A percentile compares a stretch with the other conserved stretches of the same genome.
Evolutionary conservation across 2,329 filamentous ascomycete species (phyloP).

Genomic region (Catunica adiposa): DNA sequence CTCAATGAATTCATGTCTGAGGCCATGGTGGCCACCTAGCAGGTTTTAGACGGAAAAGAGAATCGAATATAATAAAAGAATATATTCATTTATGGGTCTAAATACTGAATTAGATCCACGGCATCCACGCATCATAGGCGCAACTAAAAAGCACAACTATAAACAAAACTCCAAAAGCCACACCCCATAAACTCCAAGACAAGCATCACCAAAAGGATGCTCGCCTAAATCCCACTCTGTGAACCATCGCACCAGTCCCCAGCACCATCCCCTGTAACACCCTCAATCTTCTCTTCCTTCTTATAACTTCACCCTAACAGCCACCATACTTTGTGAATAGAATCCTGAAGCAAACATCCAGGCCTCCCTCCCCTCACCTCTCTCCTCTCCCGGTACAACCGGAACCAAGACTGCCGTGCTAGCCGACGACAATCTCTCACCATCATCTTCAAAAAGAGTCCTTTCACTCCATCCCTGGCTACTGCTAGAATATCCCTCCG

Average conservation of each 20-base stretch:
- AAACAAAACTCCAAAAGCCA: too few species aligned
- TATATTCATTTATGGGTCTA: too few species aligned
- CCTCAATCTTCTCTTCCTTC: not conserved
- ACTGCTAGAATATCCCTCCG: not conserved
- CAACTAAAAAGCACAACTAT: too few species aligned
- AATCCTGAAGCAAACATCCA: constrained; percentile 45
- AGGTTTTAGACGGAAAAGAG: too few species aligned
- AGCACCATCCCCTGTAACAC: not conserved
- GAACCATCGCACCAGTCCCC: not conserved
- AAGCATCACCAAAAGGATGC: too few species aligned
- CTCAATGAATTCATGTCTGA: too few species aligned
- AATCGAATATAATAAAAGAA: too few species aligned
- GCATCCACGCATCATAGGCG: too few species aligned
- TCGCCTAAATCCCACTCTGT: not conserved
- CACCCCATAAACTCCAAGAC: too few species aligned
- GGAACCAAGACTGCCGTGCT: constrained; percentile 37
- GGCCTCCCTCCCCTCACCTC: constrained; percentile 29
- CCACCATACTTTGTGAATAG: constrained; percentile 30
- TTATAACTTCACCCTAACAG: constrained; percentile 34
- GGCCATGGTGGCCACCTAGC: too few species aligned
- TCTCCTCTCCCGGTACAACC: constrained; percentile 28
- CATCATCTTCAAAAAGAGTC: constrained; percentile 43
- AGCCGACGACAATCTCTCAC: constrained; percentile 29
- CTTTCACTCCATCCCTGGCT: constrained; percentile 25
- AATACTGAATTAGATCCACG: too few species aligned